Base-by-base conservation (phyloP, 352 stramenopile species). In the Hyaloperonospora arabidopsidis region DNA sequence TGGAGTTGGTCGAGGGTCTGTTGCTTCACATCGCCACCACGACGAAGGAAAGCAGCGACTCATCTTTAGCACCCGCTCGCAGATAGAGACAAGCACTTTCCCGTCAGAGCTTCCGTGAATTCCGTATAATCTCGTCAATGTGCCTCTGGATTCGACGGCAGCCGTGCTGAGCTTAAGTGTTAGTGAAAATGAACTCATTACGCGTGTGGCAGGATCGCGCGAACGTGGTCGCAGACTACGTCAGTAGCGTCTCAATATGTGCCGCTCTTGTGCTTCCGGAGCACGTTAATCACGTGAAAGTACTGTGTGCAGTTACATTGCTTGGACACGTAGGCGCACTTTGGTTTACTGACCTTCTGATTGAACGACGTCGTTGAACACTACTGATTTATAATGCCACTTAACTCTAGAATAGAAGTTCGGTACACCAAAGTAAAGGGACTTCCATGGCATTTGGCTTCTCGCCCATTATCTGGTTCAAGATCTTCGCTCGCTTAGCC, bases 41-140 rank as follows among this genome's bases (percentile, higher is more conserved):
- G 38, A 45, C 19, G 41, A 38, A 47, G 11, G 2, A 18, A 5
- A n/a, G 38, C 8, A 21, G 10, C 38, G 15, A 22, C n/a, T 44
- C 19, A n/a, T 29, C 3, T 29, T 7, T 7, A 29, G 25, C 25
- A 7, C 25, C 7, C 7, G 7, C 3, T 29, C 25, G 25, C 25
- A 29, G 25, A 29, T 8, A 23, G 49, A 63, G 19, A 19, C 48
- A 11, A 61, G 52, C 5, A 18, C 61, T 13, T 53, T 57, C 12
- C 49, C 38, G 19, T 57, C 53, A 0, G 54, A 61, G 17, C 52
- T 87, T 5, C 72, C 77, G 11, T 90, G 74, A 72, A 70, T 88
- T 21, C 78, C 77, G 2, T 88, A 84, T 62, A 84, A 74, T 36
- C 54, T 87, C 1, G 67, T 90, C 17, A 78, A 90, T 45, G 61